Conservation (phyloP, 345 rosid species). For the Citrus australasica region DNA sequence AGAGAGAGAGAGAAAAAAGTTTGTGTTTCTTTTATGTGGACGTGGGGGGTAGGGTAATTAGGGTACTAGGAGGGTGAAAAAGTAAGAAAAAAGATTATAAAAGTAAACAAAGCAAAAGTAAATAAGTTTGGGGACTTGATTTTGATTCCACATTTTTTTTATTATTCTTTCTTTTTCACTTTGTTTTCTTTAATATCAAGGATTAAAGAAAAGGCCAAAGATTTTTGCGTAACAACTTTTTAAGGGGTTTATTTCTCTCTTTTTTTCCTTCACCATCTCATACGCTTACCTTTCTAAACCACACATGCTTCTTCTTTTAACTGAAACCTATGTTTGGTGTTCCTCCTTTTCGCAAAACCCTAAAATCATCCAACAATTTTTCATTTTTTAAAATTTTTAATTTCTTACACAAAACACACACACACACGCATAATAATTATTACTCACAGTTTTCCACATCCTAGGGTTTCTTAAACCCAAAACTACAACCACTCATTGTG, state of each 20-base stretch:
- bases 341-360: conserved; percentile 30
- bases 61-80: conserved; percentile 36
- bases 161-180: conserved; percentile 3
- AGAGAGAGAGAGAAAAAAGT: conserved; percentile 7
- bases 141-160: conserved; percentile 9
- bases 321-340: conserved; percentile 31
- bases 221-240: conserved; percentile 24
- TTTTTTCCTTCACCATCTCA: conserved; percentile 33
- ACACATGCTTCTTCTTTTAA: conserved; percentile 21
- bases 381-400: background rate
- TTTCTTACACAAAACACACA: background rate
- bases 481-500: conserved; percentile 23
- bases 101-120: conserved; percentile 6
- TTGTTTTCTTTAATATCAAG: conserved; percentile 8
- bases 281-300: conserved; percentile 34
- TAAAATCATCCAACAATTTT: conserved; percentile 7
- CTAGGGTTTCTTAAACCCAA: conserved; percentile 2
- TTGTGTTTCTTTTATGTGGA: conserved; percentile 47
- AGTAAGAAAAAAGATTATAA: conserved; percentile 18
- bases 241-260: conserved; percentile 23
- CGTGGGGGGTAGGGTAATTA: conserved; percentile 51
- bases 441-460: conserved; percentile 10
- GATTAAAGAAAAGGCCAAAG: conserved; percentile 2
- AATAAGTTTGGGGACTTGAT: conserved; percentile 24
- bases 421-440: background rate